These are phyloP conservation scores for Talaromyces sp. DNA, from an alignment of 2,329 filamentous ascomycete genomes.

Conservation along the genomic window DNA sequence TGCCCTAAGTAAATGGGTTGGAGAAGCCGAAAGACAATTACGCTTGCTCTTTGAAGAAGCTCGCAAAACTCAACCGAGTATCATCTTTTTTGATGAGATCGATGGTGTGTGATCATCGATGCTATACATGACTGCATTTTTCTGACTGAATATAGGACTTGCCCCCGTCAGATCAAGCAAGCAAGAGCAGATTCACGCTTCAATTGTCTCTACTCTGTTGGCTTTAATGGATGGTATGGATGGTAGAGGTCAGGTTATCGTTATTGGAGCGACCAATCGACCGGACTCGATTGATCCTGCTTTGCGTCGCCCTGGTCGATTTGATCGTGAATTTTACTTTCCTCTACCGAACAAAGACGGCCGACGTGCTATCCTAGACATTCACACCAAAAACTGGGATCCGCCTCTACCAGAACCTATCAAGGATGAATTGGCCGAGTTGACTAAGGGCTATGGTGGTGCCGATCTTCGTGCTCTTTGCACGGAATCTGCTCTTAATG, in stretches of 20 bases:
- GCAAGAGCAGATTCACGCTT: conserved; percentile 97
- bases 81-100: conserved; percentile 99
- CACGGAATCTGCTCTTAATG: conserved; percentile 92
- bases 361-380: conserved; percentile 83
- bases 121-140: background rate
- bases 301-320: conserved; percentile 87
- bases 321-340: conserved; percentile 98
- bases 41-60: conserved; percentile 93
- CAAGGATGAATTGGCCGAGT: conserved; percentile 74
- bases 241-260: conserved; percentile 94
- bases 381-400: conserved; percentile 93
- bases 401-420: conserved; percentile 69
- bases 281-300: conserved; percentile 96
- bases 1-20: conserved; percentile 97
- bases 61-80: conserved; percentile 90
- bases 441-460: conserved; percentile 95
- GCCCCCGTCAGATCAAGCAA: conserved; percentile 96
- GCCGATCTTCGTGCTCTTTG: conserved; percentile 91
- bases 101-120: conserved; percentile 59
- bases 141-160: conserved; percentile 48
- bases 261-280: conserved; percentile 97
- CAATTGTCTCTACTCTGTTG: conserved; percentile 90
- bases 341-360: conserved; percentile 79
- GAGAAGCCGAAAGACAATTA: conserved; percentile 93
- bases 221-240: conserved; percentile 98